Evolutionary conservation across 75 land plant species (phyloP).

Genomic region (Larix kaempferi): DNA sequence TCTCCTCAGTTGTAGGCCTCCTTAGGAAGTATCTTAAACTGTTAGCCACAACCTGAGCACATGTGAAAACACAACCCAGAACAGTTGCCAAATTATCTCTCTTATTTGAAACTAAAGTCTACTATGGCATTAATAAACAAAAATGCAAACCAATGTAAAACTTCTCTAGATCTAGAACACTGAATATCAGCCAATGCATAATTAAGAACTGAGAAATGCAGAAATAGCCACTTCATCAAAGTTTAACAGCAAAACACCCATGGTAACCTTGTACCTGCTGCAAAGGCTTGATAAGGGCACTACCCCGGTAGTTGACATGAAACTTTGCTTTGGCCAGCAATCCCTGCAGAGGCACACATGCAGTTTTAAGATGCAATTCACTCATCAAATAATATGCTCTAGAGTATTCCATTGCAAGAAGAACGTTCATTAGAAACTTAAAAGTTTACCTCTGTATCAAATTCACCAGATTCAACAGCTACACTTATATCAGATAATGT

Average conservation of each 20-base stretch:
- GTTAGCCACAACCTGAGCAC: conserved; percentile 60
- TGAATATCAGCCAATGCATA: background rate
- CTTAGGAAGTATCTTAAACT: conserved; percentile 66
- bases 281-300: conserved; percentile 60
- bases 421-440: background rate
- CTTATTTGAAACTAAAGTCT: background rate
- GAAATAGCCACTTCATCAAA: background rate
- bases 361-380: background rate
- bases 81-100: background rate
- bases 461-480: conserved; percentile 83
- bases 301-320: conserved; percentile 84
- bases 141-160: background rate
- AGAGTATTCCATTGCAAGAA: background rate
- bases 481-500: conserved; percentile 75
- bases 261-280: conserved; percentile 44
- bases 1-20: conserved; percentile 64
- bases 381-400: background rate
- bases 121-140: background rate
- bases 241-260: background rate
- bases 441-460: conserved; percentile 77
- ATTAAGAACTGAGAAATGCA: background rate
- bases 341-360: conserved; percentile 44
- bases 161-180: background rate
- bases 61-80: background rate
- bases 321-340: conserved; percentile 92